These are phyloP conservation scores for Plasmopara viticola DNA, from an alignment of 352 stramenopile species.

Conservation along the genomic window DNA sequence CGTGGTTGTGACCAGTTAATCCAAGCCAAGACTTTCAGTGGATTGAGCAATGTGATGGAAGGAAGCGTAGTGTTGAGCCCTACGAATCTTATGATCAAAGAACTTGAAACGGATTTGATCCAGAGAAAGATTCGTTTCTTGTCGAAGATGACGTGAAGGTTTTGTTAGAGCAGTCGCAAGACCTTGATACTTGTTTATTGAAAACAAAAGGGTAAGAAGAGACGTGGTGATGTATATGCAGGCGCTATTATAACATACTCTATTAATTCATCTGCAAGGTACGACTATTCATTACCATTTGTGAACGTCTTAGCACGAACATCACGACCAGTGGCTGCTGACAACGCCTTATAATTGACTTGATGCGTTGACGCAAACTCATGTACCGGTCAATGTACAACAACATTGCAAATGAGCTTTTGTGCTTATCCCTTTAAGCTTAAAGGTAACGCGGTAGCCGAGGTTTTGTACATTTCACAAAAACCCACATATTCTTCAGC, in stretches of 20 bases:
- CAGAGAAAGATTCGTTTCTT: slow-evolving; percentile 48
- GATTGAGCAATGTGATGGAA: slow-evolving; percentile 87
- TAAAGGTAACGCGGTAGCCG: no score
- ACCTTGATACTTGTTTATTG: slow-evolving; percentile 67
- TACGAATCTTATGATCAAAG: slow-evolving; percentile 31
- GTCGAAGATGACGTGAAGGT: slow-evolving; percentile 49
- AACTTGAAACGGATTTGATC: slow-evolving; percentile 36
- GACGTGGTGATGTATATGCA: slow-evolving; percentile 3
- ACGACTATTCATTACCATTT: no score
- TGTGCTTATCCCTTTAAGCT: no score
- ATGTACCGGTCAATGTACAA: no score
- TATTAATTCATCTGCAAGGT: no score
- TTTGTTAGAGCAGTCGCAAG: slow-evolving; percentile 42
- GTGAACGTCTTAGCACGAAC: no score
- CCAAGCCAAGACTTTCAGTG: slow-evolving; percentile 93
- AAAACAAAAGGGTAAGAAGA: slow-evolving; percentile 86
- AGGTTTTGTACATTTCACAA: no score
- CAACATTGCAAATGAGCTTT: no score
- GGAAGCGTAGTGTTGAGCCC: slow-evolving; percentile 88
- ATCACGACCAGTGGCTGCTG: no score
- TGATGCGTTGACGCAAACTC: no score
- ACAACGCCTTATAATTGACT: no score
- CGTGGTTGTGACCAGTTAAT: slow-evolving; percentile 88
- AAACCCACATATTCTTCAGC: no score
- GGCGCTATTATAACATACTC: slow-evolving; percentile 4